phyloP scores from a whole-genome alignment of 2,329 filamentous ascomycete species.

The Neonectria magnoliae region DNA sequence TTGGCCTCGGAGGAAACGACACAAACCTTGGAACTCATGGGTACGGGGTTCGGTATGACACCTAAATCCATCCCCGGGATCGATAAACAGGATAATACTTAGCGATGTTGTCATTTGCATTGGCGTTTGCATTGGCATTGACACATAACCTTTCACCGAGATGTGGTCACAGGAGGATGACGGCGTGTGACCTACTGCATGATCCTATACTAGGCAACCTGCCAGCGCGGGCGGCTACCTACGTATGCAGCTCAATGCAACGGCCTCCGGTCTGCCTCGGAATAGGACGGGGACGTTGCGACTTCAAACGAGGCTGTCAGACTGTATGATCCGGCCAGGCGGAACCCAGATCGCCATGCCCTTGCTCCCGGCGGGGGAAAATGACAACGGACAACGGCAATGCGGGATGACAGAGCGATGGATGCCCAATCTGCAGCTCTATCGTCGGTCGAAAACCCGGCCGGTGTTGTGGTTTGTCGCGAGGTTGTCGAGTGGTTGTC shows the following conservation, averaged over 20 bases:
- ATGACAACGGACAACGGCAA: background rate
- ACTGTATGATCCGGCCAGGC: background rate
- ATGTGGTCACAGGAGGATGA: slow-evolving; percentile 6
- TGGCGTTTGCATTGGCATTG: background rate
- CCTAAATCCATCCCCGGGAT: background rate
- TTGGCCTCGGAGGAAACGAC: background rate
- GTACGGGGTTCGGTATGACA: background rate
- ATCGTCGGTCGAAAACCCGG: background rate
- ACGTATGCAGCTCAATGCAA: slow-evolving; percentile 17
- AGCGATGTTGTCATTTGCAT: background rate
- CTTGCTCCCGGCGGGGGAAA: background rate
- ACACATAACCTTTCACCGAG: slow-evolving; percentile 1
- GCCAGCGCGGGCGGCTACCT: slow-evolving; percentile 7
- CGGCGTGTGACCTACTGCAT: slow-evolving; percentile 14
- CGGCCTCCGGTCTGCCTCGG: background rate
- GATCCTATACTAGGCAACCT: background rate
- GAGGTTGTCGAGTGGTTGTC: slow-evolving; percentile 9
- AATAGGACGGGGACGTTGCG: background rate
- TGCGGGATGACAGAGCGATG: background rate
- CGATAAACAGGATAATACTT: background rate
- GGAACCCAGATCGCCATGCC: background rate
- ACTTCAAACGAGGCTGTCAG: slow-evolving; percentile 1
- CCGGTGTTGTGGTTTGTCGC: background rate
- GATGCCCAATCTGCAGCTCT: slow-evolving; percentile 11
- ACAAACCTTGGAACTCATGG: background rate